Conservation (phyloP, 345 rosid species). For the Populus euphratica region DNA sequence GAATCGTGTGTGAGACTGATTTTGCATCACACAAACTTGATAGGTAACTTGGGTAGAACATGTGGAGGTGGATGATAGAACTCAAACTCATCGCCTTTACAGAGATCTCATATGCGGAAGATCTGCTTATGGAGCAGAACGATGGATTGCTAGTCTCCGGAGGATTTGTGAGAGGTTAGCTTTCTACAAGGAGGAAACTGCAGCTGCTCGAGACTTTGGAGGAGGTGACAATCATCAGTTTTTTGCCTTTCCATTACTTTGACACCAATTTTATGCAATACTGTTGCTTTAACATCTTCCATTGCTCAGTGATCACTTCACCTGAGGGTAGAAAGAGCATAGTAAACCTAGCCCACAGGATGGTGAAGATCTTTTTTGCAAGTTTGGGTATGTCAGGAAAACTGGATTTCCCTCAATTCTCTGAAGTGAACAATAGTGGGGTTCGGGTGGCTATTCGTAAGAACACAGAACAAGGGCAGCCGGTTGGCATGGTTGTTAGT, state of each 20-base stretch:
- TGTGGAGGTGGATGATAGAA: slow-evolving; percentile 60
- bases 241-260: not conserved
- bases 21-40: not conserved
- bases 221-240: slow-evolving; percentile 26
- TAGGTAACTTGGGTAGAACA: slow-evolving; percentile 86
- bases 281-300: not conserved
- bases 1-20: not conserved
- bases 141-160: slow-evolving; percentile 54
- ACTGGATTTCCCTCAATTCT: slow-evolving; percentile 42
- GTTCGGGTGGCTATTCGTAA: slow-evolving; percentile 50
- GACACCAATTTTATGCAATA: too few relatives aligned
- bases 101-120: slow-evolving; percentile 36
- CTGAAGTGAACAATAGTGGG: slow-evolving; percentile 44
- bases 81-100: slow-evolving; percentile 48
- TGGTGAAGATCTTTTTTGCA: slow-evolving; percentile 54
- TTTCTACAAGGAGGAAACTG: slow-evolving; percentile 15
- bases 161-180: slow-evolving; percentile 60
- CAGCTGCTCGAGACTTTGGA: slow-evolving; percentile 24
- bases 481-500: slow-evolving; percentile 42
- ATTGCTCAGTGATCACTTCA: slow-evolving; percentile 23
- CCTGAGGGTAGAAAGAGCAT: slow-evolving; percentile 40
- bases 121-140: slow-evolving; percentile 58
- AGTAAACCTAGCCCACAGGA: slow-evolving; percentile 59
- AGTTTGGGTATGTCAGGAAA: slow-evolving; percentile 49
- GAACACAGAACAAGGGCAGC: slow-evolving; percentile 43